Base-by-base conservation (phyloP, 2,329 filamentous ascomycete genomes). In the Curvularia spicifera region DNA sequence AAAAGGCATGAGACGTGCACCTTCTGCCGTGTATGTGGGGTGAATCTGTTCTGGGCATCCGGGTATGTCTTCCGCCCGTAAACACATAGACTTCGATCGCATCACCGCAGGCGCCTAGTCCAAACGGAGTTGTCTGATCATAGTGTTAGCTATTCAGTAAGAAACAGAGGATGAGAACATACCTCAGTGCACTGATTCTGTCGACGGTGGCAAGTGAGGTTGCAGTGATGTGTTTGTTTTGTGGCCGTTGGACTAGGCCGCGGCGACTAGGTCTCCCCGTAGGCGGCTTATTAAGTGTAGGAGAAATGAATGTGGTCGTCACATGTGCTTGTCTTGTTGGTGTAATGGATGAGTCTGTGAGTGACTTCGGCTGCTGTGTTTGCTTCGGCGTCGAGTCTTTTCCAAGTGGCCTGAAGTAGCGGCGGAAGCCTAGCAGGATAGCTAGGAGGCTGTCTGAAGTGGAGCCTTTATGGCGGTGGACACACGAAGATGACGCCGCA, bases 31-130 rank as follows among this genome's bases (percentile, higher is more conserved):
- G 6, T 29, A 15, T 18, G 7, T 46, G 29, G 29, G 29, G 15
- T 4, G 5, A 12, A 8, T 13, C 20, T 15, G 28, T 46, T 29
- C 20, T 46, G n/a, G 8, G 44, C 44, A 1, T 2, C 10, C 20
- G 4, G 44, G 12, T 33, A 12, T 26, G 13, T 15, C 22, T 10
- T 12, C 18, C 7, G 18, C 35, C 10, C 12, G 35, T 39, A 24
- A 6, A 35, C 31, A 31, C 29, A n/a, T 22, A 7, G 39, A 24
- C 22, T 39, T 29, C 12, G 39, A n/a, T 39, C 9, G 15, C 7
- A 8, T 18, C 9, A 37, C 12, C n/a, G 15, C 15, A 20, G 40
- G 50, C 29, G 43, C 53, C 53, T 50, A 50, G 46, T 50, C 46
- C 39, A 40, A 31, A 22, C 29, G 12, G 7, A 12, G 24, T 35